Conservation (phyloP, 2,329 filamentous ascomycete species). For the Sclerotiophoma versabilis region DNA sequence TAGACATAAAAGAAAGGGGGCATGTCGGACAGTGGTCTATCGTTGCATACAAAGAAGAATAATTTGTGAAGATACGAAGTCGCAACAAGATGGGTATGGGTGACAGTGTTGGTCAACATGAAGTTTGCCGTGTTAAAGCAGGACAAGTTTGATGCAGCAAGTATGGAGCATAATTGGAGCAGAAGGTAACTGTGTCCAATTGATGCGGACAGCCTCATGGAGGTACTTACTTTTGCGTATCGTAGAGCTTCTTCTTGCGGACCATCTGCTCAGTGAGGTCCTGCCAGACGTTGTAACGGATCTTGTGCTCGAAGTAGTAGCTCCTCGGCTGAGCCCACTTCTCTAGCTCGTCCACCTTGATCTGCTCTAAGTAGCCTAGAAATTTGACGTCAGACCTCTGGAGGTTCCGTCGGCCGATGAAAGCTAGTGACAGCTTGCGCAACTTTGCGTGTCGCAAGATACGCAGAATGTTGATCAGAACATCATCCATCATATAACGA, state of each 20-base stretch:
- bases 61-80: background rate
- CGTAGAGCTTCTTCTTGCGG: constrained; percentile 49
- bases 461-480: constrained; percentile 55
- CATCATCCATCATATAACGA: constrained; percentile 58
- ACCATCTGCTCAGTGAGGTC: constrained; percentile 46
- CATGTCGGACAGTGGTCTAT: too few relatives aligned
- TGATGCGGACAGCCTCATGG: background rate
- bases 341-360: constrained; percentile 55
- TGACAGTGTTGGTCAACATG: background rate
- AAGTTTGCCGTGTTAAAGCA: too few relatives aligned
- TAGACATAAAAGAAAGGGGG: background rate
- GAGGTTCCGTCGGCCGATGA: constrained; percentile 51
- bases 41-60: too few relatives aligned
- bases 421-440: constrained; percentile 52
- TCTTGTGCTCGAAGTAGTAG: constrained; percentile 40
- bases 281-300: constrained; percentile 39
- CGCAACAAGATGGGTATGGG: background rate
- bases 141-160: background rate
- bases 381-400: constrained; percentile 51
- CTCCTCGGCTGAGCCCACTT: constrained; percentile 25
- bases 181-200: background rate
- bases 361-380: constrained; percentile 52
- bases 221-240: constrained; percentile 10
- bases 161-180: background rate
- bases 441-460: constrained; percentile 54